Conservation (phyloP, 192 early-diverging fungal genomes). For the Allomyces javanicus region DNA sequence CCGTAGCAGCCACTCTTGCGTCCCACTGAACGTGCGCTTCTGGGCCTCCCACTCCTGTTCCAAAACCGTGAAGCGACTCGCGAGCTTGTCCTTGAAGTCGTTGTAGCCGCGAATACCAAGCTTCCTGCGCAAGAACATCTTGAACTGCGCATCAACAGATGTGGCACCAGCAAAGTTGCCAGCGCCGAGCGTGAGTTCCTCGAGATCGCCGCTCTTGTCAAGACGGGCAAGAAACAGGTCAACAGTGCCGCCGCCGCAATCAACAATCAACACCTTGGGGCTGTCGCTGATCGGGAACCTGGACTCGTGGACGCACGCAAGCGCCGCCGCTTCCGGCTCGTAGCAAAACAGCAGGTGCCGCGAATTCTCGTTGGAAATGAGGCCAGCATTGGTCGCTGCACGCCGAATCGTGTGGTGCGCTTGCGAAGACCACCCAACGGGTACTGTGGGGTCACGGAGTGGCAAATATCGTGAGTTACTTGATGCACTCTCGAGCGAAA, state of each 20-base stretch:
- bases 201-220: background rate
- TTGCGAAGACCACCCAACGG: background rate
- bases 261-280: background rate
- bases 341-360: background rate
- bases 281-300: background rate
- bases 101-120: too few relatives aligned
- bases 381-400: background rate
- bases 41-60: too few relatives aligned
- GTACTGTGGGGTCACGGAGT: background rate
- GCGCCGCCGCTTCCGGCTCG: background rate
- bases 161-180: background rate
- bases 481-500: too few relatives aligned
- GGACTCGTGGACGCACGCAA: background rate
- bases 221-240: background rate
- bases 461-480: too few relatives aligned
- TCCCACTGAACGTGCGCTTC: too few relatives aligned
- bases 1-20: too few relatives aligned
- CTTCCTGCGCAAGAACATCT: background rate
- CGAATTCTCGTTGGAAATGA: background rate
- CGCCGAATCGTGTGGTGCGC: background rate
- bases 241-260: background rate
- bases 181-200: background rate
- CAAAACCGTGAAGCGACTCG: too few relatives aligned
- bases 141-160: background rate
- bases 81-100: too few relatives aligned